phyloP scores from a whole-genome alignment of 1,284 basidiomycete species.

The Cystobasidium sp. region DNA sequence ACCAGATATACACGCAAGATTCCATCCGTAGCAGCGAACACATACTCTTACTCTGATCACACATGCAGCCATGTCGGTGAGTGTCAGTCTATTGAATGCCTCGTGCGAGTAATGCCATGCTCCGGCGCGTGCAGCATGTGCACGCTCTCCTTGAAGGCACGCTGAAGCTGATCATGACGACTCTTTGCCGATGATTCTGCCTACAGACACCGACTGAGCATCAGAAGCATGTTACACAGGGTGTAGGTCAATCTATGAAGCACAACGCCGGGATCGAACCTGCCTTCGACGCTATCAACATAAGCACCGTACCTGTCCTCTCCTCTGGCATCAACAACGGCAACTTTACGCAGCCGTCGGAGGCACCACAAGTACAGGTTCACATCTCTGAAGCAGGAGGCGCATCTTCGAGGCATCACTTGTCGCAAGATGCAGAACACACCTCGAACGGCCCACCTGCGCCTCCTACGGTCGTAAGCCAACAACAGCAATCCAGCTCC shows the following conservation, averaged over 20 bases:
- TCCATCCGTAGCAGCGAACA: too few species aligned
- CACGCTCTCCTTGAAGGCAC: neutral
- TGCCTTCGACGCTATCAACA: neutral
- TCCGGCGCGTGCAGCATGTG: neutral
- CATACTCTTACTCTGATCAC: neutral
- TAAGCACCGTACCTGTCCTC: neutral
- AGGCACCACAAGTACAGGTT: neutral
- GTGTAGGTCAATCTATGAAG: neutral
- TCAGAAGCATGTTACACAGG: neutral
- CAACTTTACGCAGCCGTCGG: neutral
- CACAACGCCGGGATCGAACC: neutral
- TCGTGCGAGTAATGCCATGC: neutral
- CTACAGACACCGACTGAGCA: neutral
- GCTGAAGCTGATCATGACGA: neutral
- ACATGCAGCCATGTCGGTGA: slow-evolving; percentile 12
- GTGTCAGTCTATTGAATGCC: neutral
- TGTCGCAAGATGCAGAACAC: too few species aligned
- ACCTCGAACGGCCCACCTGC: too few species aligned
- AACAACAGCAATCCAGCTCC: neutral
- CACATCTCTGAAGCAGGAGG: neutral
- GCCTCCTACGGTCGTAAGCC: neutral
- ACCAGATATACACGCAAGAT: too few species aligned
- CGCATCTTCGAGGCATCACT: neutral
- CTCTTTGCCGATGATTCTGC: neutral
- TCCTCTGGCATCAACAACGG: slow-evolving; percentile 2